Evolutionary conservation across 2,329 filamentous ascomycete species (phyloP).

Genomic region (Clonostachys rhizophaga): DNA sequence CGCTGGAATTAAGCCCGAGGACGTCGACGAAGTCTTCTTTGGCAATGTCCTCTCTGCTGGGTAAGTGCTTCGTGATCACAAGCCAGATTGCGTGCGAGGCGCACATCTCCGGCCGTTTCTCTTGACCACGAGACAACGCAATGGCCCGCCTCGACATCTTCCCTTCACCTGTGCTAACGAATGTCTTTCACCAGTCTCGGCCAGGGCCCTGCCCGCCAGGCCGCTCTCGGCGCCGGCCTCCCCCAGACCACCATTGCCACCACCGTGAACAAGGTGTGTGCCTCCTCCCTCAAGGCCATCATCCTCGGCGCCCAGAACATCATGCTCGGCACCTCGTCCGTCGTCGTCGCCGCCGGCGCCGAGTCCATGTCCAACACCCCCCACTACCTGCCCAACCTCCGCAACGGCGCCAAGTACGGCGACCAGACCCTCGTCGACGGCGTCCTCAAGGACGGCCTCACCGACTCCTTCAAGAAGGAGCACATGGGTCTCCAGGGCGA

Average conservation of each 20-base stretch:
- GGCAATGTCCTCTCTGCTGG: conserved; percentile 97
- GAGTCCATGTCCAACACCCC: conserved; percentile 99
- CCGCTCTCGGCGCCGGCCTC: conserved; percentile 84
- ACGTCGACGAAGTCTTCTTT: conserved; percentile 96
- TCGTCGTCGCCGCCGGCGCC: conserved; percentile 89
- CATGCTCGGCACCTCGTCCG: conserved; percentile 88
- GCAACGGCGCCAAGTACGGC: conserved; percentile 89
- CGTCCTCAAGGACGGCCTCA: conserved; percentile 89
- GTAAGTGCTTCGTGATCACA: conserved; percentile 41
- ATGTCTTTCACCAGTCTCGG: conserved; percentile 69
- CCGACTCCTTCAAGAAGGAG: conserved; percentile 91
- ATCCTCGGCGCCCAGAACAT: conserved; percentile 95
- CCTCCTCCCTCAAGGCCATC: conserved; percentile 89
- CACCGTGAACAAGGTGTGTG: conserved; percentile 98
- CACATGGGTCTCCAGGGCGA: conserved; percentile 95
- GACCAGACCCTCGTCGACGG: conserved; percentile 86
- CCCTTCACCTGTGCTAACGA: conserved; percentile 3
- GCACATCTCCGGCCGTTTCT: neutral
- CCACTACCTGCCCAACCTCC: conserved; percentile 87
- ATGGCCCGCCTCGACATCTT: neutral
- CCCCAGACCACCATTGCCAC: conserved; percentile 76
- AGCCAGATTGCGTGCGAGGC: too few relatives aligned
- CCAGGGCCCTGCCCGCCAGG: conserved; percentile 94
- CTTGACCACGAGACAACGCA: neutral
- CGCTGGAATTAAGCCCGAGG: conserved; percentile 79